Conservation (phyloP, 139 green algal genomes). For the Chlorella sp. region DNA sequence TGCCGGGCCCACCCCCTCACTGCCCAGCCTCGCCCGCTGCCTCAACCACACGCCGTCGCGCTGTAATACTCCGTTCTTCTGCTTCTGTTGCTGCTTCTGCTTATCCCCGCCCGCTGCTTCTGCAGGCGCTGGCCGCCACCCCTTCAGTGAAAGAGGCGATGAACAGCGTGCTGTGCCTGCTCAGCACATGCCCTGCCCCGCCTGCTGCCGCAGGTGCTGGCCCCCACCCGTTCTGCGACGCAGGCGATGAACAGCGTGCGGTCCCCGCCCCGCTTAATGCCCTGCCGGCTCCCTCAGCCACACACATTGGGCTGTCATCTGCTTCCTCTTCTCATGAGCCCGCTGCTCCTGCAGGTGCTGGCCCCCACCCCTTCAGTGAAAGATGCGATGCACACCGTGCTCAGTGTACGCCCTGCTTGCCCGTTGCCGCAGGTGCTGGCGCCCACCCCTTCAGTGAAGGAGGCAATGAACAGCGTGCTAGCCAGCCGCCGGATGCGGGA, state of each 20-base stretch:
- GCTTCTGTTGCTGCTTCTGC: too few relatives aligned
- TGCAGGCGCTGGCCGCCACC: background rate
- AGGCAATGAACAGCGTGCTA: slow-evolving; percentile 20
- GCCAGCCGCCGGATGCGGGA: background rate
- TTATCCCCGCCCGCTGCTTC: too few relatives aligned
- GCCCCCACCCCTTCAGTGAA: background rate
- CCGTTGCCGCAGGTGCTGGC: background rate
- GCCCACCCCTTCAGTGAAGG: background rate
- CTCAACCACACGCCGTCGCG: too few relatives aligned
- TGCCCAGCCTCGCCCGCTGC: background rate
- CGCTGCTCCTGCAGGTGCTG: too few relatives aligned
- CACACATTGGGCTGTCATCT: too few relatives aligned
- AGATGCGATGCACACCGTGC: background rate
- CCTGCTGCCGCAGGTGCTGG: background rate
- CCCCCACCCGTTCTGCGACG: background rate
- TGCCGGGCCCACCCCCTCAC: too few relatives aligned
- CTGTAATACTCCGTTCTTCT: too few relatives aligned
- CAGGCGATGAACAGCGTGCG: slow-evolving; percentile 16
- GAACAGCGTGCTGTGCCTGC: background rate
- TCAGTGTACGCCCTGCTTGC: background rate
- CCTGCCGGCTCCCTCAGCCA: too few relatives aligned
- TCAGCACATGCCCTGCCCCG: background rate
- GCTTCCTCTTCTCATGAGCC: too few relatives aligned
- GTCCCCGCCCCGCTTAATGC: too few relatives aligned
- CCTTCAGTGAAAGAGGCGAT: background rate